Conservation (phyloP, 83 land plant species). For the Thuja plicata region DNA sequence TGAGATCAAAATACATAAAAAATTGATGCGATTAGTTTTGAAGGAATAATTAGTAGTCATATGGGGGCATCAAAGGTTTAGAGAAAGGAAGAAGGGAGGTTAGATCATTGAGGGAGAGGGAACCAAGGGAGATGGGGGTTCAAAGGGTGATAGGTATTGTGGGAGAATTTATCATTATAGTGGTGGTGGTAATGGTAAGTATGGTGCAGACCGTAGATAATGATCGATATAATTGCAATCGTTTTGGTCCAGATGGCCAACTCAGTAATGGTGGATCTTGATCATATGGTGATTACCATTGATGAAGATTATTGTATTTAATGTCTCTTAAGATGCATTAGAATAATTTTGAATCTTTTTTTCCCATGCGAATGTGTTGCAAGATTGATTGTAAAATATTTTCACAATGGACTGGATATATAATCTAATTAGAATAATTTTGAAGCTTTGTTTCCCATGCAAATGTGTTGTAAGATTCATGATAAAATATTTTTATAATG, state of each 20-base stretch:
- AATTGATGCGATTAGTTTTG: no score
- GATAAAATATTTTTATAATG: no score
- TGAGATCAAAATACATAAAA: no score
- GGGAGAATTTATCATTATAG: conserved; percentile 48
- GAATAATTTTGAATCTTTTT: not conserved
- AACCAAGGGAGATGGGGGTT: conserved; percentile 52
- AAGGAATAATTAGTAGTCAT: no score
- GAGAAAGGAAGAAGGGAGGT: no score
- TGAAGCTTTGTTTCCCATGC: no score
- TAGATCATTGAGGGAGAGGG: no score
- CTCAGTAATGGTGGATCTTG: conserved; percentile 39
- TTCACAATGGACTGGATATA: conserved; percentile 5
- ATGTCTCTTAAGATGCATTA: not conserved
- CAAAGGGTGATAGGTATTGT: conserved; percentile 47
- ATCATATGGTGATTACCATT: conserved; percentile 9
- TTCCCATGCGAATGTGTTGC: not conserved
- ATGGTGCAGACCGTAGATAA: conserved; percentile 60
- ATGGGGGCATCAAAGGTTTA: no score
- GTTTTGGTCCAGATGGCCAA: conserved; percentile 72
- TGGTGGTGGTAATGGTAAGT: conserved; percentile 47
- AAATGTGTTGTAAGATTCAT: no score
- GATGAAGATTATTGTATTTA: not conserved
- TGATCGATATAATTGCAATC: conserved; percentile 51
- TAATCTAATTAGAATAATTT: no score
- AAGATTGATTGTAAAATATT: not conserved